Evolutionary conservation across 2,329 filamentous ascomycete genomes (phyloP), one percentile per base, ranked within the genome.

Genomic region (Penicillium paneum): DNA sequence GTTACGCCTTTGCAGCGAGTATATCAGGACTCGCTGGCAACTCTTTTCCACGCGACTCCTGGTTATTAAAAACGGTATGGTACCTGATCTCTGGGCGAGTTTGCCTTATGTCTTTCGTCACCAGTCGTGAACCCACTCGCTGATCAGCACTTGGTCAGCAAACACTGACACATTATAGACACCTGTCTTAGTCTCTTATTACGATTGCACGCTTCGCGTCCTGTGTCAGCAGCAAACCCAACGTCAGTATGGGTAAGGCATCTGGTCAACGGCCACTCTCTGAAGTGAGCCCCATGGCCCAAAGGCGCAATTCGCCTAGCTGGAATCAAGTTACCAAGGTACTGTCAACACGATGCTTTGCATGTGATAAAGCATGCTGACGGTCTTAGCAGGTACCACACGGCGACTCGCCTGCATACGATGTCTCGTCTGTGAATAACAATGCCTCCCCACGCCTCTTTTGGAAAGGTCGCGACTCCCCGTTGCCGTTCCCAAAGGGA

Each of bases 271-370:
- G 89, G 66, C 89, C 94, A 55, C 82, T 99, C 61, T 89, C 91
- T 58, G 94, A 99, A 78, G 86, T 99, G 69, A 90, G 89, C 64
- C 89, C 89, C 49, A 89, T 89, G 59, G 90, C 92, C 75, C 87
- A 86, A 74, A 85, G 93, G 71, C 84, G 92, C 67, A 97, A 97
- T 78, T 97, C 92, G 47, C 91, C 92, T 49, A 95, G 89, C 78
- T 96, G 88, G 84, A 91, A 88, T 67, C 88, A 92, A 72, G 74
- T 77, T 58, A 80, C 78, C 55, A 91, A 89, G 83, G 88, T 92
- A 80, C 72, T 74, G 60, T 62, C 24, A 53, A 32, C 40, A 21
- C 24, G 15, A 36, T 8, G 15, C 24, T 8, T 24, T 3, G 29
- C 36, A 11, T n/a, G 11, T 40, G 31, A 32, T 21, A 17, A 45